Conservation (phyloP, 1,284 basidiomycete genomes). For the Fomitopsis palustris region DNA sequence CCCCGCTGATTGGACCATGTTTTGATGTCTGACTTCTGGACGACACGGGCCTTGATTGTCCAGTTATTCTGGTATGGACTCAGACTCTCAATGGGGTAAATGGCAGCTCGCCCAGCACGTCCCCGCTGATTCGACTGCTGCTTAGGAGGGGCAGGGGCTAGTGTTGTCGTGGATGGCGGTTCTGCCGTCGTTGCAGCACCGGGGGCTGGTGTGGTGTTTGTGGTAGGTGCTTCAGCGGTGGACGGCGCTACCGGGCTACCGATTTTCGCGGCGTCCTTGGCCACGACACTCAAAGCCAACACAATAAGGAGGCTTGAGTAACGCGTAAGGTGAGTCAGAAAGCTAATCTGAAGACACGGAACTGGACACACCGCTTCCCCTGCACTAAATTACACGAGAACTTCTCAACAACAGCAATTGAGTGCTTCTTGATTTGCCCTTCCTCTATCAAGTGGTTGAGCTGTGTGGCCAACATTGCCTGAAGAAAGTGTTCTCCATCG, state of each 20-base stretch:
- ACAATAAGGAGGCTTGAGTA: constrained; percentile 80
- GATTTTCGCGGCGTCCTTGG: constrained; percentile 61
- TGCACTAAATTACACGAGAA: constrained; percentile 86
- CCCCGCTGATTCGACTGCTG: constrained; percentile 24
- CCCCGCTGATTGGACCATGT: constrained; percentile 89
- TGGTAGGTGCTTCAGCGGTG: constrained; percentile 20
- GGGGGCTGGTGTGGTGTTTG: constrained; percentile 24
- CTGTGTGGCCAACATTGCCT: constrained; percentile 95
- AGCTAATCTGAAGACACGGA: not conserved
- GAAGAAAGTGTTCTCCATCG: constrained; percentile 81
- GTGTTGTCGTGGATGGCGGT: constrained; percentile 6
- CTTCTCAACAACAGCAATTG: constrained; percentile 72
- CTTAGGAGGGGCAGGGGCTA: constrained; percentile 13
- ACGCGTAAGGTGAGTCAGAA: not conserved
- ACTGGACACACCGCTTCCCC: constrained; percentile 66
- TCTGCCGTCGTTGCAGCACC: constrained; percentile 20
- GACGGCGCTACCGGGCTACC: constrained; percentile 57
- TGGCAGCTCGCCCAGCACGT: constrained; percentile 34
- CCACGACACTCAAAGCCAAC: constrained; percentile 64
- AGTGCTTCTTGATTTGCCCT: constrained; percentile 68
- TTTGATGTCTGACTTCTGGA: constrained; percentile 86
- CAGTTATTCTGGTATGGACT: constrained; percentile 98
- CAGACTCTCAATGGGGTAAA: constrained; percentile 90
- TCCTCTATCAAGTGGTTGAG: constrained; percentile 77
- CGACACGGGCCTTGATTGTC: constrained; percentile 96